Evolutionary conservation across 2,329 filamentous ascomycete genomes (phyloP), one percentile per base, ranked within the genome.

Genomic region (Ophidiomyces ophidiicola): DNA sequence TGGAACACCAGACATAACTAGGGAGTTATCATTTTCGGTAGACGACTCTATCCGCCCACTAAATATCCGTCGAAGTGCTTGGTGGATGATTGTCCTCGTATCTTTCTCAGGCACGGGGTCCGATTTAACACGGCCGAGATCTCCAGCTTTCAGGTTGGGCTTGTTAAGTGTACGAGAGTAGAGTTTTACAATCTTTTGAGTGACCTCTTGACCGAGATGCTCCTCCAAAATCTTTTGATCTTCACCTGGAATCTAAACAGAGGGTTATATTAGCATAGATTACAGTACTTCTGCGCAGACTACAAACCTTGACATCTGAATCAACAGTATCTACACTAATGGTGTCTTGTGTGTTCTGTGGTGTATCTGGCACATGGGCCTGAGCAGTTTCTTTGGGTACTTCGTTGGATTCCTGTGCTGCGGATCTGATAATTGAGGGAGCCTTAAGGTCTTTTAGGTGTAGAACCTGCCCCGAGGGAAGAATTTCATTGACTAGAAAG

Each of bases 401-500:
- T 23, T 30, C 46, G 15, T 8, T 31, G 2, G 6, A 25, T 24
- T 37, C 31, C 11, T 34, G 32, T 19, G 15, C 17, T 39, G 32
- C 5, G 29, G 41, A 17, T 32, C 41, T 23, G 36, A 49, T 32
- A 6, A 42, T 32, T 19, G 36, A 21, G 31, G 59, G 58, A 5
- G 53, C 52, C 12, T 51, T 49, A 11, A 71, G 59, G 38, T 67
- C 71, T 42, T 60, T 68, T 34, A 94, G 66, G 58, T 88, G 84
- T 37, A 90, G 59, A 10, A 93, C 82, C 39, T 76, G 62, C 11
- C 86, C 86, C 53, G 80, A 74, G 20, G 78, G 76, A 14, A 73
- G 66, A 46, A 94, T 88, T 60, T 94, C 87, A 54, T 93, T 87
- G 50, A 94, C 87, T 50, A 90, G 68, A 52, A 94, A 94, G 58